These are phyloP conservation scores for Pseudogymnoascus sp. DNA, from an alignment of 2,329 filamentous ascomycete genomes.

Conservation along the genomic window DNA sequence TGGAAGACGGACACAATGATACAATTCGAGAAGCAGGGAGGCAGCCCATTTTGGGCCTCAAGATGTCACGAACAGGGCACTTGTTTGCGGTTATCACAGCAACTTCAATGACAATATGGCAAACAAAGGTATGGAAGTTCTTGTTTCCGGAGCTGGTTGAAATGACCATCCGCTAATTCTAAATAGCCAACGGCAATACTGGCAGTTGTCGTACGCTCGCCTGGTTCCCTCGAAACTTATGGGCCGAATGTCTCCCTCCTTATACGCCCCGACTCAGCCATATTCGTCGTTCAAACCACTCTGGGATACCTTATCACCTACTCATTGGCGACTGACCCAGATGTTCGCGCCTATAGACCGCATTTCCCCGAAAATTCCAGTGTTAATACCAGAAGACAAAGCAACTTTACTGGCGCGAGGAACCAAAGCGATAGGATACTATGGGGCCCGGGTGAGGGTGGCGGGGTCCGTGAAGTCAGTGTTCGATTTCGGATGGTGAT, in stretches of 20 bases:
- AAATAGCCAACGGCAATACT: constrained; percentile 77
- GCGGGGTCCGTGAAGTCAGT: constrained; percentile 76
- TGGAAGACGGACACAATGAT: constrained; percentile 14
- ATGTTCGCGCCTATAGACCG: constrained; percentile 76
- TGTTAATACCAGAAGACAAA: constrained; percentile 54
- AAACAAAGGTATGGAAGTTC: constrained; percentile 64
- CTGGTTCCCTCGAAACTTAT: constrained; percentile 71
- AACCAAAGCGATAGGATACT: constrained; percentile 48
- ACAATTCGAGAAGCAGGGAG: constrained; percentile 28
- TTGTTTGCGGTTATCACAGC: constrained; percentile 81
- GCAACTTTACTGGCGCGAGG: constrained; percentile 48
- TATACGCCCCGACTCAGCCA: constrained; percentile 82
- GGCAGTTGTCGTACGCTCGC: constrained; percentile 75
- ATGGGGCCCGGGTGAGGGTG: constrained; percentile 73
- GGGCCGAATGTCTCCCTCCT: constrained; percentile 78
- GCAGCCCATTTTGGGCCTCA: constrained; percentile 66
- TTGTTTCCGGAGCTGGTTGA: background rate
- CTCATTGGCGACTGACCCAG: constrained; percentile 75
- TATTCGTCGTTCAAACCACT: constrained; percentile 82
- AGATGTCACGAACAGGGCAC: constrained; percentile 70
- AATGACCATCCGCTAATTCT: constrained; percentile 11
- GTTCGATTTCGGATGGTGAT: constrained; percentile 96
- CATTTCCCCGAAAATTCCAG: constrained; percentile 64
- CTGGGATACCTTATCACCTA: constrained; percentile 90
- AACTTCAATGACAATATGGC: constrained; percentile 88